Percentiles rank a stretch among this genome's conserved stretches.
Evolutionary conservation across 2,329 filamentous ascomycete species (phyloP).

Genomic region (Colletotrichum chrysophilum): DNA sequence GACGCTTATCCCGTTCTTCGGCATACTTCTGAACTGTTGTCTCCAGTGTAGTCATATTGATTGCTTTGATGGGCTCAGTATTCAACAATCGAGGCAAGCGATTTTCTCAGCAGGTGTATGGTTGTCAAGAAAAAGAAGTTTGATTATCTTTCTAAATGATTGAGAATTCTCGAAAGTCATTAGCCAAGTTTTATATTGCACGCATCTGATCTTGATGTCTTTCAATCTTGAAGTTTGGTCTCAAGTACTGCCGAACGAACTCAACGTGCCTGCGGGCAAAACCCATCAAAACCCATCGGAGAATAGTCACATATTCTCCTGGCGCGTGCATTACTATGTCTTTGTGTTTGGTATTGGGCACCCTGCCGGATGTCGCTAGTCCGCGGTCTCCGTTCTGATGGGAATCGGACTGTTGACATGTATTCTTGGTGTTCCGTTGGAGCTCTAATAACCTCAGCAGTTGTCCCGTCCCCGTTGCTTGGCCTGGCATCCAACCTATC

Average conservation of each 20-base stretch:
- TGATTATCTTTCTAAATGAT: neutral
- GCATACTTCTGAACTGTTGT: neutral
- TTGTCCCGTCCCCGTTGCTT: neutral
- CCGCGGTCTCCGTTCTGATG: neutral
- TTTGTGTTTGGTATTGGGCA: neutral
- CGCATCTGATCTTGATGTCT: neutral
- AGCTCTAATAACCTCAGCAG: neutral
- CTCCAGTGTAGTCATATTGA: neutral
- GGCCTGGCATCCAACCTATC: neutral
- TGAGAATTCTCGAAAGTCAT: rapidly evolving
- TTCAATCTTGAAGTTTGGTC: neutral
- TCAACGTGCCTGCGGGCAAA: neutral
- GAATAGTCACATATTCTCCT: neutral
- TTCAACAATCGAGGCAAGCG: neutral
- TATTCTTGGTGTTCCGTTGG: neutral
- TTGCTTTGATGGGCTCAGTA: neutral
- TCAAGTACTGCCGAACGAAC: neutral
- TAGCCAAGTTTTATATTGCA: neutral
- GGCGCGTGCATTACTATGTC: neutral
- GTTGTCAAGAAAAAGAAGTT: neutral
- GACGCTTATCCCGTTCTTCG: neutral
- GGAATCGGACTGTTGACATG: neutral
- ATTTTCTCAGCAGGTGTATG: rapidly evolving
- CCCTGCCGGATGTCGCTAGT: neutral
- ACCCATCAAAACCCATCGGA: neutral